A percentile compares a stretch with the other conserved stretches of the same genome.
These are phyloP conservation scores for Uronychia binucleata DNA, from an alignment of 73 alveolate genomes.

Conservation along the genomic window DNA sequence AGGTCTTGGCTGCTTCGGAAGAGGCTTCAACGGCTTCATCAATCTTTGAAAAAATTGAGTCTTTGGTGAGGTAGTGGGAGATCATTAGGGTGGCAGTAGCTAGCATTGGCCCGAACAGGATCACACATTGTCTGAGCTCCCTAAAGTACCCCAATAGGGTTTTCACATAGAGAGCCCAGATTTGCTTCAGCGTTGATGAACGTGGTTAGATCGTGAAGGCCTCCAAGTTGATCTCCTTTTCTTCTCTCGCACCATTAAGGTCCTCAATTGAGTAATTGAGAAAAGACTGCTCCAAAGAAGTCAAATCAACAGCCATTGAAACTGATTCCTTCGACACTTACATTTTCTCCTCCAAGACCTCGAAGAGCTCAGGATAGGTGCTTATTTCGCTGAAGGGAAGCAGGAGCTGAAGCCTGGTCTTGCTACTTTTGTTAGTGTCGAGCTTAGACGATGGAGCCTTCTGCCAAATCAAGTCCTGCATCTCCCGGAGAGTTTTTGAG, in stretches of 20 bases:
- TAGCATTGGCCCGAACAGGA: not conserved
- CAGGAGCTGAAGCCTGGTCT: no score
- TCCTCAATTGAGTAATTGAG: not conserved
- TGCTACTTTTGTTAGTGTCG: no score
- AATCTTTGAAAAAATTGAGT: not conserved
- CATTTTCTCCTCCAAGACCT: no score
- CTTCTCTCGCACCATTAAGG: not conserved
- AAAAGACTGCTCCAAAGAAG: not conserved
- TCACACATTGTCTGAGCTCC: not conserved
- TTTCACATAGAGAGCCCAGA: not conserved
- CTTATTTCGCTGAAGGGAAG: not conserved
- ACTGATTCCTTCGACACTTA: no score
- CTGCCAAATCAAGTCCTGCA: no score
- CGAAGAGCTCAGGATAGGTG: not conserved
- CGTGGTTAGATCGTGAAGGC: not conserved
- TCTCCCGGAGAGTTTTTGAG: no score
- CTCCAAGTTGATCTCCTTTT: not conserved
- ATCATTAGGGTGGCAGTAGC: not conserved
- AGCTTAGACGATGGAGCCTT: no score
- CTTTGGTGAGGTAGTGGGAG: not conserved
- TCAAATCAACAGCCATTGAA: not conserved
- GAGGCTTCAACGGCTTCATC: not conserved
- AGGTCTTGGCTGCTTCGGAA: no score
- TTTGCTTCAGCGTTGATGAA: not conserved
- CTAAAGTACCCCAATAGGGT: not conserved